phyloP scores from a whole-genome alignment of 768 basidiomycete species.

The Russula earlei region DNA sequence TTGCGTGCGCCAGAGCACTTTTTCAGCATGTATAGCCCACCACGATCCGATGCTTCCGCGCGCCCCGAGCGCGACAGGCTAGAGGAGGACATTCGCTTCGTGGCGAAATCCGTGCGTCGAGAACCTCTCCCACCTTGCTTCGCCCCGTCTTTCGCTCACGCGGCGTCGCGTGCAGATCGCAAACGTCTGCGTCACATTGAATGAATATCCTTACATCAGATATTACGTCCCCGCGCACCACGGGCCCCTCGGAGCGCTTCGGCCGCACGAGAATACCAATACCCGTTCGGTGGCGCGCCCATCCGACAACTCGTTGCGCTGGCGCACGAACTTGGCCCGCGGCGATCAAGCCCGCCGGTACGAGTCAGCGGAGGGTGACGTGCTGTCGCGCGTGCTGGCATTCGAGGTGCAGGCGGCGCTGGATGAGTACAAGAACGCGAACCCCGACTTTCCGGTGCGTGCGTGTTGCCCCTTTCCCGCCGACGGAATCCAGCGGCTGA shows the following conservation, averaged over 20 bases:
- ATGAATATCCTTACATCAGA: constrained; percentile 88
- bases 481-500: constrained; percentile 29
- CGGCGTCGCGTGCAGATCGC: constrained; percentile 45
- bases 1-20: constrained; percentile 69
- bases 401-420: constrained; percentile 74
- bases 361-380: constrained; percentile 65
- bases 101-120: constrained; percentile 55
- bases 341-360: constrained; percentile 59
- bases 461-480: background rate
- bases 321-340: constrained; percentile 75
- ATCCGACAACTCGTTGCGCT: constrained; percentile 52
- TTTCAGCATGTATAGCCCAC: constrained; percentile 84
- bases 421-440: constrained; percentile 79
- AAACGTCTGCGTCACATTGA: constrained; percentile 81
- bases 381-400: constrained; percentile 74
- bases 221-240: constrained; percentile 85
- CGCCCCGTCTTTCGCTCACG: background rate
- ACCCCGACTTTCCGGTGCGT: constrained; percentile 81
- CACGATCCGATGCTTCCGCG: constrained; percentile 57
- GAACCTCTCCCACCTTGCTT: too few species aligned
- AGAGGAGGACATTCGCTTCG: constrained; percentile 79
- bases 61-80: constrained; percentile 63
- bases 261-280: constrained; percentile 51
- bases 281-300: constrained; percentile 57
- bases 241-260: constrained; percentile 75